Evolutionary conservation across 2,329 filamentous ascomycete genomes (phyloP).

Genomic region (Colletotrichum karsti): DNA sequence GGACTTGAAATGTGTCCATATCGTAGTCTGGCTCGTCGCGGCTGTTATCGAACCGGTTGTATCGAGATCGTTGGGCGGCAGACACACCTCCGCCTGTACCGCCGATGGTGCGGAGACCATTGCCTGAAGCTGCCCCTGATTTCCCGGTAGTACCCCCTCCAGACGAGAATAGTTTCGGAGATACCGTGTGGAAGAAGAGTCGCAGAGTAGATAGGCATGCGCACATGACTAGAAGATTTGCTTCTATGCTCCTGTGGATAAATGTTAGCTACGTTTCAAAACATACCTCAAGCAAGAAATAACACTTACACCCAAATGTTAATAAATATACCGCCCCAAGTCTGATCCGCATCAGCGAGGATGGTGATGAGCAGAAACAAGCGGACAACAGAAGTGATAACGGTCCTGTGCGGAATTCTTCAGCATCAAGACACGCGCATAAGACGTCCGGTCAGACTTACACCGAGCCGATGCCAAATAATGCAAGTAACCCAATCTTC

Average conservation of each 20-base stretch:
- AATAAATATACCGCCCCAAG: constrained; percentile 36
- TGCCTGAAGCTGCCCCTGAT: neutral
- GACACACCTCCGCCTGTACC: neutral
- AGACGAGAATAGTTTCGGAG: constrained; percentile 33
- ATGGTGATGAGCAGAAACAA: constrained; percentile 35
- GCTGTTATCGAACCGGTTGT: constrained; percentile 6
- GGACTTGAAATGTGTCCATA: neutral
- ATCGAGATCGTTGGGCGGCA: neutral
- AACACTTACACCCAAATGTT: constrained; percentile 36
- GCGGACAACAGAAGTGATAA: constrained; percentile 40
- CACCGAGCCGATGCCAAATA: constrained; percentile 51
- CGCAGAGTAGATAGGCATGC: constrained; percentile 42
- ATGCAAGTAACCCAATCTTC: constrained; percentile 48
- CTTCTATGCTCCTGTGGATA: constrained; percentile 40
- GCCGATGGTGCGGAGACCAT: neutral
- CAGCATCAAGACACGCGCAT: too few relatives aligned
- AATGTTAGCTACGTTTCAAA: neutral
- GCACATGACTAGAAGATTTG: constrained; percentile 49
- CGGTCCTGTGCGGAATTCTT: constrained; percentile 32
- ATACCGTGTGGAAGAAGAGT: constrained; percentile 39
- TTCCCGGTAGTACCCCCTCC: neutral
- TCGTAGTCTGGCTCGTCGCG: neutral
- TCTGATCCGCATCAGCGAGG: constrained; percentile 36
- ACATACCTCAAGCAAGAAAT: neutral
- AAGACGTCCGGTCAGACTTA: too few relatives aligned